Base-by-base conservation (phyloP, 2,329 filamentous ascomycete species). In the Fusarium citri region DNA sequence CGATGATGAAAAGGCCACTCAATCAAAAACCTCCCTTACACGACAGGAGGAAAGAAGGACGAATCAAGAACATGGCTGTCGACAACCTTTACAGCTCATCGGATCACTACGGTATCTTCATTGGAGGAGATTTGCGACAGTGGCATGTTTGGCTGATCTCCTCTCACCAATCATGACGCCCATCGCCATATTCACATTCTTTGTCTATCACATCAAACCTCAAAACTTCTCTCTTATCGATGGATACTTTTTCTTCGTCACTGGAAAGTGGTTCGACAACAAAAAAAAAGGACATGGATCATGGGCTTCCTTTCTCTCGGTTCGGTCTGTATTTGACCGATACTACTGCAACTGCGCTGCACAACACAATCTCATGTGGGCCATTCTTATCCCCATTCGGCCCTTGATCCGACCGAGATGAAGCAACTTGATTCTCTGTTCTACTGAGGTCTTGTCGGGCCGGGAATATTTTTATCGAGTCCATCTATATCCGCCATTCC, bases 191-290 rank as follows among this genome's bases (percentile, higher is more conserved):
- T 50, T 65, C 43, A 53, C 64, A 59, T 67, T 70, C 57, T 62
- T 57, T 59, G 49, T 54, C 59, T 56, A 30, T 47, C 53, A 48
- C 53, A 23, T 22, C 30, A 46, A 58, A 59, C 59, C 51, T 43
- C 42, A n/a, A 46, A 58, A 59, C 59, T 43, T 43, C 22, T 46
- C 46, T 56, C 45, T 66, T 48, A 34, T 51, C 46, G 37, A 63
- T 50, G 11, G 42, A 66, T 34, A 46, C 15, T 58, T 55, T 48
- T 18, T 23, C n/a, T 23, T 46, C 59, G 55, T 60, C n/a, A 28
- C 64, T 51, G 55, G 53, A 58, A 23, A 64, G 57, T 72, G 71
- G 71, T 70, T 70, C 68, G 63, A 72, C 41, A 56, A 72, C 41
- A 60, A 23, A 53, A 50, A 22, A 34, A 23, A 18, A 45, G 23